These are phyloP conservation scores for Basipetospora chlamydospora DNA, from an alignment of 2,329 filamentous ascomycete genomes.

Conservation along the genomic window DNA sequence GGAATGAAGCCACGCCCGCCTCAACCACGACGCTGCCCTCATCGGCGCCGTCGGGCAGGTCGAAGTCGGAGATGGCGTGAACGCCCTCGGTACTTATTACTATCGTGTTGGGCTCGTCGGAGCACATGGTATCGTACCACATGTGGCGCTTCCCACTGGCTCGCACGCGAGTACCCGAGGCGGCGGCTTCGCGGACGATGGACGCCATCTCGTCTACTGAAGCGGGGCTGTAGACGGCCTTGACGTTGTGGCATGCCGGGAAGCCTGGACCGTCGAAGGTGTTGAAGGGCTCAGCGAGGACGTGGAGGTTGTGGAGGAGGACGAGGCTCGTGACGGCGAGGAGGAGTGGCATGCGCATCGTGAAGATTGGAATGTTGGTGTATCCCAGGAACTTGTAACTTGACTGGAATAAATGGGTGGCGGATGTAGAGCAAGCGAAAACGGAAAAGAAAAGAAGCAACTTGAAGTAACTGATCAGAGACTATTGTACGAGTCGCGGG, in stretches of 20 bases:
- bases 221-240: constrained; percentile 26
- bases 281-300: constrained; percentile 25
- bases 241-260: constrained; percentile 30
- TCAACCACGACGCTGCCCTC: constrained; percentile 34
- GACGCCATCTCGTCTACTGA: constrained; percentile 27
- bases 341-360: too few species aligned
- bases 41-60: constrained; percentile 24
- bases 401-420: too few species aligned
- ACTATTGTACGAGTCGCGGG: too few species aligned
- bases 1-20: constrained; percentile 35
- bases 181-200: constrained; percentile 25
- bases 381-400: too few species aligned
- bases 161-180: constrained; percentile 24
- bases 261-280: constrained; percentile 35
- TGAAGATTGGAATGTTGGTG: too few species aligned
- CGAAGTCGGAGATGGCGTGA: constrained; percentile 28
- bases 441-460: too few species aligned
- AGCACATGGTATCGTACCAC: constrained; percentile 40
- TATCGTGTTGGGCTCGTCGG: constrained; percentile 28
- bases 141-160: constrained; percentile 35
- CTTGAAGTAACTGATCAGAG: too few species aligned
- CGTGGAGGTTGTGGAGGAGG: too few species aligned
- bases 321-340: too few species aligned
- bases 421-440: too few species aligned
- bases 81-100: constrained; percentile 31